A percentile compares a stretch with the other conserved stretches of the same genome.
phyloP scores from a whole-genome alignment of 805 yeast genomes.

The Wickerhamiella qilinensis region DNA sequence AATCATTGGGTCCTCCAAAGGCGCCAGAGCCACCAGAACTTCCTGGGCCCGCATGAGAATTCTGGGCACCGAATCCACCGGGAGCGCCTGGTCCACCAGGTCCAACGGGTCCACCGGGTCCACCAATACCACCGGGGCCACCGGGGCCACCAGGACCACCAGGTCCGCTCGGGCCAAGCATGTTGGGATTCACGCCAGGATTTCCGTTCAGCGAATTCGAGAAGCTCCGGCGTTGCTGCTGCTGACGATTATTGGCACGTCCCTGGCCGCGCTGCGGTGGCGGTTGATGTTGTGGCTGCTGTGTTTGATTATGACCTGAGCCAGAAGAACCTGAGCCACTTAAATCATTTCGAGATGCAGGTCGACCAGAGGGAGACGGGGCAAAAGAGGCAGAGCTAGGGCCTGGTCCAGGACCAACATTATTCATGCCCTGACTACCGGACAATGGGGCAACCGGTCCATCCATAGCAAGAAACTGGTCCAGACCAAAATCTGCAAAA shows the following conservation, averaged over 20 bases:
- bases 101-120: conserved; percentile 5
- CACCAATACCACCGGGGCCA: conserved; percentile 2
- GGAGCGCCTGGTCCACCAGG: conserved; percentile 4
- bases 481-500: conserved; percentile 1
- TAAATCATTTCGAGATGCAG: no score
- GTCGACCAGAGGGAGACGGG: no score
- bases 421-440: no score
- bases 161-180: background rate
- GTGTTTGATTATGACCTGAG: no score
- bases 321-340: no score
- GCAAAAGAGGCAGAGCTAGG: no score
- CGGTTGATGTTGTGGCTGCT: no score
- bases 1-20: background rate
- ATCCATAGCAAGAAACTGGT: background rate
- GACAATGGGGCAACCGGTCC: background rate
- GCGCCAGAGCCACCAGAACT: background rate
- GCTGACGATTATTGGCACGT: no score
- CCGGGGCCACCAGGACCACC: background rate
- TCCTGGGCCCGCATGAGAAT: conserved; percentile 1
- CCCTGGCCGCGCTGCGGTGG: no score
- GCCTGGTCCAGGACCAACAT: no score
- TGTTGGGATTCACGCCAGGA: background rate
- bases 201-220: no score
- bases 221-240: no score
- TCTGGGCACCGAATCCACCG: conserved; percentile 4